These are phyloP conservation scores for Escallonia herrerae DNA, from an alignment of 129 eudicot genomes.

Conservation along the genomic window DNA sequence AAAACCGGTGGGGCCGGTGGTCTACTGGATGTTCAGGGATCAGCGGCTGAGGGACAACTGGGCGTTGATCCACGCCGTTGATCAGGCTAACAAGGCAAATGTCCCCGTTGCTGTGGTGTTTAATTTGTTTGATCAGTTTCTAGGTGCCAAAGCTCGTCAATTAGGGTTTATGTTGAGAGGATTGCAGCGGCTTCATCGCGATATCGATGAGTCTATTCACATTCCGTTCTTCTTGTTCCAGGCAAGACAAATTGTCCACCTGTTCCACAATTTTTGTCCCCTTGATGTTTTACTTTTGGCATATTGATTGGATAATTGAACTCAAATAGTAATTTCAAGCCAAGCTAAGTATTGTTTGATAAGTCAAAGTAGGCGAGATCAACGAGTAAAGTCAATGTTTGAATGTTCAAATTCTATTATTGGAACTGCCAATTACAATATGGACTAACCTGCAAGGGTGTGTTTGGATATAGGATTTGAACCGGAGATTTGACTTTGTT, in stretches of 20 bases:
- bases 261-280: too few species aligned
- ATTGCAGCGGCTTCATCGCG: conserved; percentile 37
- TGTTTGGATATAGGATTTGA: too few species aligned
- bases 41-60: conserved; percentile 87
- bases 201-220: conserved; percentile 33
- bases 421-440: too few species aligned
- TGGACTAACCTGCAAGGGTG: too few species aligned
- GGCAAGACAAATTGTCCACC: conserved; percentile 14
- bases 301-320: too few species aligned
- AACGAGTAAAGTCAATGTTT: too few species aligned
- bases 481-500: too few species aligned
- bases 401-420: too few species aligned
- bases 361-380: too few species aligned
- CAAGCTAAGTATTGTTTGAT: too few species aligned
- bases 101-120: conserved; percentile 88
- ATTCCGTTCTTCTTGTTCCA: conserved; percentile 86
- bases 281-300: too few species aligned
- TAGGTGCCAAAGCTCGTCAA: conserved; percentile 89
- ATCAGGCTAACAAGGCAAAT: conserved; percentile 62
- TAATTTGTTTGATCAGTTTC: conserved; percentile 72
- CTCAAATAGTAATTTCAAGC: too few species aligned
- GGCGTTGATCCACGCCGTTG: conserved; percentile 93
- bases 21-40: conserved; percentile 99
- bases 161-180: conserved; percentile 96
- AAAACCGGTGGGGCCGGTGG: conserved; percentile 66